Evolutionary conservation across 257 asterid species (phyloP).

Genomic region (Capsicum rhomboideum): DNA sequence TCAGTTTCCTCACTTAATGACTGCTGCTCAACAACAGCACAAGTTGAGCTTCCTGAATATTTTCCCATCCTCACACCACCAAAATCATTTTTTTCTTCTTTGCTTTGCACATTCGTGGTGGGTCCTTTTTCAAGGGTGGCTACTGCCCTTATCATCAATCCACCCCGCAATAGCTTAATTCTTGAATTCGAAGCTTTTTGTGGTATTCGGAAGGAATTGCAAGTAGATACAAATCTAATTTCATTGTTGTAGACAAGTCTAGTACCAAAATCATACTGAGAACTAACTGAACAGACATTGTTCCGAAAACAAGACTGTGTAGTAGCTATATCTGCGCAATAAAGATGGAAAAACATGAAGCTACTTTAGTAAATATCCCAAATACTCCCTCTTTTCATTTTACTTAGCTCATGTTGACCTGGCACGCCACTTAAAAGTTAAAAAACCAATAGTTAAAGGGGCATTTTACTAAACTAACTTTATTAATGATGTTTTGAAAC

Average conservation of each 20-base stretch:
- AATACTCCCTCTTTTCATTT: not conserved
- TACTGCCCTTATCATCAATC: conserved; percentile 54
- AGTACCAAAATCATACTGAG: conserved; percentile 25
- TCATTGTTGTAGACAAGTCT: conserved; percentile 32
- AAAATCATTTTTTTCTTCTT: conserved; percentile 22
- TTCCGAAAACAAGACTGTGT: conserved; percentile 63
- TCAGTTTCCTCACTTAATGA: conserved; percentile 44
- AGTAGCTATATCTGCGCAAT: conserved; percentile 75
- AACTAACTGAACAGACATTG: conserved; percentile 38
- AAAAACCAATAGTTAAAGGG: too few species aligned
- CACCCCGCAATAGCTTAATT: conserved; percentile 27
- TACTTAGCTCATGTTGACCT: too few species aligned
- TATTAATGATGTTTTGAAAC: too few species aligned
- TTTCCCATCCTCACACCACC: conserved; percentile 30
- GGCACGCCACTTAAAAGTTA: too few species aligned
- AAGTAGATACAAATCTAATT: conserved; percentile 28
- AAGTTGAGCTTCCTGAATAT: conserved; percentile 26
- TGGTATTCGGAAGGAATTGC: conserved; percentile 28
- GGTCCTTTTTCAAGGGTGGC: conserved; percentile 52
- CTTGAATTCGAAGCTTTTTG: conserved; percentile 20
- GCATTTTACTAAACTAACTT: too few species aligned
- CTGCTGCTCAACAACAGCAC: conserved; percentile 18
- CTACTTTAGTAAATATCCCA: not conserved
- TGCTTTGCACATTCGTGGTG: conserved; percentile 15
- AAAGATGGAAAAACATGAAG: not conserved